phyloP scores from a whole-genome alignment of 2,329 filamentous ascomycete species.

The Alternaria sp. region DNA sequence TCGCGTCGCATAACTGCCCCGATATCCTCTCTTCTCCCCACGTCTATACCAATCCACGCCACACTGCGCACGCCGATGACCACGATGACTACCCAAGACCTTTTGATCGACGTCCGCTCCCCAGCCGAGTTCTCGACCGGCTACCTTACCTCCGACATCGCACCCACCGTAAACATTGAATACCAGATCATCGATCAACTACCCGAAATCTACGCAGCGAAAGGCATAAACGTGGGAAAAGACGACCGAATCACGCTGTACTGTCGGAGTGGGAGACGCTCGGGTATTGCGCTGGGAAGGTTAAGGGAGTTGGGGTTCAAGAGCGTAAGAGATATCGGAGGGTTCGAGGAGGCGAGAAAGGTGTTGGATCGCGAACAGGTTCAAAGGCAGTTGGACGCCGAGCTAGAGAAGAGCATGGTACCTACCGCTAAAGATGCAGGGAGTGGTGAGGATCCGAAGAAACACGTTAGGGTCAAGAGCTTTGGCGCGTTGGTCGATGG shows the following conservation, averaged over 20 bases:
- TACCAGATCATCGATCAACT: constrained; percentile 45
- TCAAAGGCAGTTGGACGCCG: constrained; percentile 19
- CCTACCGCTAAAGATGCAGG: not conserved
- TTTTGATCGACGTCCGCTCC: constrained; percentile 47
- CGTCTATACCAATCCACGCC: not conserved
- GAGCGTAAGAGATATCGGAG: constrained; percentile 45
- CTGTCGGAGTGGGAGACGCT: constrained; percentile 45
- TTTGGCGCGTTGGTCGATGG: constrained; percentile 37
- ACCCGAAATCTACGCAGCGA: constrained; percentile 24
- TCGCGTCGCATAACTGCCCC: not conserved
- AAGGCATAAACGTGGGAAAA: constrained; percentile 27
- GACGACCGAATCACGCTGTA: constrained; percentile 46
- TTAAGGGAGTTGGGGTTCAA: constrained; percentile 38
- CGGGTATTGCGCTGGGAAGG: constrained; percentile 40
- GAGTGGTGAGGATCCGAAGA: constrained; percentile 12
- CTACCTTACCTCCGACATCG: constrained; percentile 30
- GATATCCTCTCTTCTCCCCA: not conserved
- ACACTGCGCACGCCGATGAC: not conserved
- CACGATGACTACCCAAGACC: constrained; percentile 15
- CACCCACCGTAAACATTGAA: constrained; percentile 46
- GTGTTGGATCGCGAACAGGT: constrained; percentile 38
- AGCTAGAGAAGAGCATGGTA: constrained; percentile 3
- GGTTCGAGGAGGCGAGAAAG: constrained; percentile 41
- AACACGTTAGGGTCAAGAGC: constrained; percentile 25
- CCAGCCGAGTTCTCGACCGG: constrained; percentile 46